phyloP scores from a whole-genome alignment of 345 rosid species.

The Gossypium arboreum region DNA sequence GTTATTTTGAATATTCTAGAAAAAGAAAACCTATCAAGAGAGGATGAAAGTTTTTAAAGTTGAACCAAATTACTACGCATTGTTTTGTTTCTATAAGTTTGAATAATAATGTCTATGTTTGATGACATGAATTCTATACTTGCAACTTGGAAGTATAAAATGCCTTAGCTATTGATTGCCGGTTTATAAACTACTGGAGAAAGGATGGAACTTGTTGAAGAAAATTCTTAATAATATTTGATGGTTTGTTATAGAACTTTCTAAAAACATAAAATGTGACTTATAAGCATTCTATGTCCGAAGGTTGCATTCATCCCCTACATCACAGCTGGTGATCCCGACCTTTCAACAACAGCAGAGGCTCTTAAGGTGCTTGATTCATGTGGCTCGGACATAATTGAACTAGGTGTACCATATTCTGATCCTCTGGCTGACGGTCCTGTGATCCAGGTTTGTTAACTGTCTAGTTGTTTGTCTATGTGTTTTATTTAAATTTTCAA shows the following conservation, averaged over 20 bases:
- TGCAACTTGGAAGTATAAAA: neutral
- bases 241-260: neutral
- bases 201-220: neutral
- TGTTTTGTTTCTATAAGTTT: neutral
- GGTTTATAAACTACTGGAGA: neutral
- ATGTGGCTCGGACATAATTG: conserved; percentile 81
- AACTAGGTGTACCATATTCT: conserved; percentile 83
- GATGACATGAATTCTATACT: neutral
- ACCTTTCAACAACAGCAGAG: conserved; percentile 85
- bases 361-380: conserved; percentile 76
- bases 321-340: conserved; percentile 21
- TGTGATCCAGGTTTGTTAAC: conserved; percentile 70
- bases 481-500: neutral
- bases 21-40: neutral
- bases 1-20: neutral
- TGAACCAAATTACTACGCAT: too few relatives aligned
- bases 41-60: neutral
- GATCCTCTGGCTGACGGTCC: conserved; percentile 96
- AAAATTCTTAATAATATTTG: neutral
- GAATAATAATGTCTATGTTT: neutral
- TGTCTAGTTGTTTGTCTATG: neutral
- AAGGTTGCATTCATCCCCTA: conserved; percentile 40
- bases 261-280: neutral
- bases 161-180: neutral
- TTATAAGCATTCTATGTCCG: conserved; percentile 6